phyloP scores from a whole-genome alignment of 495 filamentous ascomycete species.

The Platismatia glauca region DNA sequence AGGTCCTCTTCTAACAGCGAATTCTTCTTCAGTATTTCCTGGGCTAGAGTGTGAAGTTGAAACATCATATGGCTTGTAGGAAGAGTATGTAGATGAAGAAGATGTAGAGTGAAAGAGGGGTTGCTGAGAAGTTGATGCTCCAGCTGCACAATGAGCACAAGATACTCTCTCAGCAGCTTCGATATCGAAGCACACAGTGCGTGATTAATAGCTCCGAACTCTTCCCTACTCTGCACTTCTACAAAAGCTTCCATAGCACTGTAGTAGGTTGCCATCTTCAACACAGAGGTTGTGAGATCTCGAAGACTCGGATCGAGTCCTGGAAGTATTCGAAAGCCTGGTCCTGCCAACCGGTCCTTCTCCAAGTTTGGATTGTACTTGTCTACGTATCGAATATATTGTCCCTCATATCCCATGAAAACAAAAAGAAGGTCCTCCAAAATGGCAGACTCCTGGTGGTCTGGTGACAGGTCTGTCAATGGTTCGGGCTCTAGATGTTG shows the following conservation, averaged over 20 bases:
- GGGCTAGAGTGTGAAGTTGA: slow-evolving; percentile 76
- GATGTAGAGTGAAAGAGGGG: slow-evolving; percentile 77
- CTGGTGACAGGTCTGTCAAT: slow-evolving; percentile 61
- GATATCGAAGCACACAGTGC: slow-evolving; percentile 88
- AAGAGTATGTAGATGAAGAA: slow-evolving; percentile 83
- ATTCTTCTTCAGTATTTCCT: slow-evolving; percentile 81
- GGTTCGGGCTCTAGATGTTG: slow-evolving; percentile 58
- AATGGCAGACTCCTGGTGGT: slow-evolving; percentile 75
- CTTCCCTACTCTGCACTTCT: slow-evolving; percentile 84
- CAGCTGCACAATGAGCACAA: slow-evolving; percentile 84
- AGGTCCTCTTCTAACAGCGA: slow-evolving; percentile 77
- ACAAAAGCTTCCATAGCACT: slow-evolving; percentile 84
- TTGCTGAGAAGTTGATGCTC: slow-evolving; percentile 87
- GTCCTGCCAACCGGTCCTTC: slow-evolving; percentile 76
- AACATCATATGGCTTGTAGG: slow-evolving; percentile 81
- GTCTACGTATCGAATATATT: slow-evolving; percentile 80
- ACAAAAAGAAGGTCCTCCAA: slow-evolving; percentile 88
- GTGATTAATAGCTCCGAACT: slow-evolving; percentile 94
- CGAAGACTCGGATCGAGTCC: slow-evolving; percentile 86
- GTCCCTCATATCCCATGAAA: slow-evolving; percentile 97
- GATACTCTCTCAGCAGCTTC: slow-evolving; percentile 83
- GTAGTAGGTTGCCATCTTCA: slow-evolving; percentile 94
- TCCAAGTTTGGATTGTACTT: slow-evolving; percentile 76
- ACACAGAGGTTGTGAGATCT: slow-evolving; percentile 76
- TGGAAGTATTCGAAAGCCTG: slow-evolving; percentile 65